Evolutionary conservation across 2,329 filamentous ascomycete genomes (phyloP).

Genomic region (Monosporascus cannonballus): DNA sequence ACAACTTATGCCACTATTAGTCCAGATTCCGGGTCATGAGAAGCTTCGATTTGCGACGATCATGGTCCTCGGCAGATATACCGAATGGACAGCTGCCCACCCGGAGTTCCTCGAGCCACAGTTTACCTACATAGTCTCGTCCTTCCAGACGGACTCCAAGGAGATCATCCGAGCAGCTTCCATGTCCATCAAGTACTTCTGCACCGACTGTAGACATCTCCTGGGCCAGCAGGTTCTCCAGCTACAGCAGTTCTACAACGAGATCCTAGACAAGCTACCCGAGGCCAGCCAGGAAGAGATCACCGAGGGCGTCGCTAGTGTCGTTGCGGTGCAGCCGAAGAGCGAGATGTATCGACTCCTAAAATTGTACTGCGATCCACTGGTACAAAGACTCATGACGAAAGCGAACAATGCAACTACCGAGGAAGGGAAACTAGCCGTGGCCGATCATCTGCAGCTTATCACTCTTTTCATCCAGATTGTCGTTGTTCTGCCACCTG

Average conservation of each 20-base stretch:
- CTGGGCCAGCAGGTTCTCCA: conserved; percentile 78
- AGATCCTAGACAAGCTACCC: conserved; percentile 80
- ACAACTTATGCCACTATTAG: conserved; percentile 86
- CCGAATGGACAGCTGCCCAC: conserved; percentile 94
- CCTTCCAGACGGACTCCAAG: conserved; percentile 80
- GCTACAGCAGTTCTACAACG: conserved; percentile 87
- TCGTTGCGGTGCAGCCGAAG: conserved; percentile 79
- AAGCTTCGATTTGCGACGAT: conserved; percentile 98
- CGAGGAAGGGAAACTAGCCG: conserved; percentile 74
- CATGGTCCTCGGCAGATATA: conserved; percentile 94
- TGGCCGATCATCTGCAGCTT: conserved; percentile 89
- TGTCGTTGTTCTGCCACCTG: conserved; percentile 62
- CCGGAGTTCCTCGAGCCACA: conserved; percentile 88
- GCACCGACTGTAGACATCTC: conserved; percentile 85
- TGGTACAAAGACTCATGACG: conserved; percentile 77
- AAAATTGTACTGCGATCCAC: conserved; percentile 88
- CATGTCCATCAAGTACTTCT: conserved; percentile 94
- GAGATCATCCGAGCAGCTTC: conserved; percentile 91
- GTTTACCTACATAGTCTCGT: conserved; percentile 91
- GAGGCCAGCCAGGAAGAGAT: conserved; percentile 88
- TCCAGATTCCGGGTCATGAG: conserved; percentile 91
- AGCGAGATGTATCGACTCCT: conserved; percentile 77
- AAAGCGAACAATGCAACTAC: conserved; percentile 82
- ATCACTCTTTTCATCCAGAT: conserved; percentile 84
- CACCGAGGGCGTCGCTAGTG: conserved; percentile 88